Evolutionary conservation across 345 rosid species (phyloP).

Genomic region (Syzygium aromaticum): DNA sequence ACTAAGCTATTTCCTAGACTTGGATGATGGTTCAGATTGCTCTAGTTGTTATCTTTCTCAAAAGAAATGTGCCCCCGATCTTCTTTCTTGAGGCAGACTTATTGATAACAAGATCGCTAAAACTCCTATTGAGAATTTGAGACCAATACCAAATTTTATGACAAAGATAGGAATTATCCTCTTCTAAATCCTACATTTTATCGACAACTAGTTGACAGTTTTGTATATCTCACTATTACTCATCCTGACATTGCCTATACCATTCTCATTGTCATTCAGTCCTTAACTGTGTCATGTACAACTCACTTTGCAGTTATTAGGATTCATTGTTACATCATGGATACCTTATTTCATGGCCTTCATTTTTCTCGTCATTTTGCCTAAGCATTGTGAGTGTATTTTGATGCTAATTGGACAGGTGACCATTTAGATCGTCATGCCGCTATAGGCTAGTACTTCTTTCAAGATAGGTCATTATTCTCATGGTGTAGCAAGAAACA

Average conservation of each 20-base stretch:
- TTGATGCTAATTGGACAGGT: too few species aligned
- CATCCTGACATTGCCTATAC: not conserved
- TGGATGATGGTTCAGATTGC: not conserved
- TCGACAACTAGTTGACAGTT: not conserved
- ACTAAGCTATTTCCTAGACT: not conserved
- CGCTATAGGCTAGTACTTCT: not conserved
- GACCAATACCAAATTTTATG: not conserved
- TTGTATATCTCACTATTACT: too few species aligned
- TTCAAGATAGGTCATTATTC: not conserved
- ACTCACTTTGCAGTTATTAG: not conserved
- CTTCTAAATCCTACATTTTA: not conserved
- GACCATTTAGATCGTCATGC: not conserved
- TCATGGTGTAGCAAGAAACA: not conserved
- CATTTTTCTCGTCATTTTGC: not conserved
- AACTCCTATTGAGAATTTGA: not conserved
- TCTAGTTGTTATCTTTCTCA: not conserved
- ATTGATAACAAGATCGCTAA: not conserved
- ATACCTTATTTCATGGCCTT: not conserved
- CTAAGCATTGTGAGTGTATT: not conserved
- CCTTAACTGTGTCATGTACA: not conserved
- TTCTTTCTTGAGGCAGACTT: too few species aligned
- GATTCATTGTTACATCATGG: accelerated
- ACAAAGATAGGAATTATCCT: not conserved
- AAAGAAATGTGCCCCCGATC: not conserved
- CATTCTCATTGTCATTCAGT: not conserved